These are phyloP conservation scores for Cylindrotheca closterium DNA, from an alignment of 108 stramenopile species.

Conservation along the genomic window DNA sequence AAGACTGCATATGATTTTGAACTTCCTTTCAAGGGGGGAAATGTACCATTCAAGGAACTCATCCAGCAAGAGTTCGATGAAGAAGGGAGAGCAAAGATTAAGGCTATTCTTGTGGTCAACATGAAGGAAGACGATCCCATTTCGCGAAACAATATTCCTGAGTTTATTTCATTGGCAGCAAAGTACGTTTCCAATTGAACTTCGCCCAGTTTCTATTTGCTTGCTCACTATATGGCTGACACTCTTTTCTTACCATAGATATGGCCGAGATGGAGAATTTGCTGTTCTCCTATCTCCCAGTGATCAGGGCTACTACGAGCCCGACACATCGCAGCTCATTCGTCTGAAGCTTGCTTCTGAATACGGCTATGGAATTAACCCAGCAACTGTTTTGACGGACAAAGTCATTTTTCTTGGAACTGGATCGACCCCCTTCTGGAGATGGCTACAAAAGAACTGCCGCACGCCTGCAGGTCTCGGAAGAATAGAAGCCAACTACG, in stretches of 20 bases:
- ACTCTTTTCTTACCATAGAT: constrained; percentile 35
- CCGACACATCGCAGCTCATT: constrained; percentile 82
- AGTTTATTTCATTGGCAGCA: constrained; percentile 70
- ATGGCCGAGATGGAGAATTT: constrained; percentile 72
- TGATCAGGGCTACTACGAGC: constrained; percentile 92
- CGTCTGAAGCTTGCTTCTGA: constrained; percentile 85
- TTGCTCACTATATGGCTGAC: neutral
- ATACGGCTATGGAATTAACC: constrained; percentile 86
- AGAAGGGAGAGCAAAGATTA: constrained; percentile 48
- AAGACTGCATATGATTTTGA: constrained; percentile 84
- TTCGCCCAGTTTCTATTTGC: too few species aligned
- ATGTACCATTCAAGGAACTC: constrained; percentile 44
- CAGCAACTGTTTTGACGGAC: constrained; percentile 75
- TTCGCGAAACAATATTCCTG: constrained; percentile 85
- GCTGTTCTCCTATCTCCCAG: constrained; percentile 81
- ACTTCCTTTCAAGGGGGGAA: constrained; percentile 61
- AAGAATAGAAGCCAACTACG: constrained; percentile 85
- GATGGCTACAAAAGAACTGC: constrained; percentile 83
- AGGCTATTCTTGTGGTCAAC: constrained; percentile 84
- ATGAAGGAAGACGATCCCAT: constrained; percentile 91
- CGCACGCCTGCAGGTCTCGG: constrained; percentile 85
- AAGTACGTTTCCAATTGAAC: constrained; percentile 58
- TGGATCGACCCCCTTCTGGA: constrained; percentile 83
- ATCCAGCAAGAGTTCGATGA: constrained; percentile 51
- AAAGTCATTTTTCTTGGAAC: constrained; percentile 83